phyloP scores from a whole-genome alignment of 345 rosid genomes.

The Moricandia moricandioides region DNA sequence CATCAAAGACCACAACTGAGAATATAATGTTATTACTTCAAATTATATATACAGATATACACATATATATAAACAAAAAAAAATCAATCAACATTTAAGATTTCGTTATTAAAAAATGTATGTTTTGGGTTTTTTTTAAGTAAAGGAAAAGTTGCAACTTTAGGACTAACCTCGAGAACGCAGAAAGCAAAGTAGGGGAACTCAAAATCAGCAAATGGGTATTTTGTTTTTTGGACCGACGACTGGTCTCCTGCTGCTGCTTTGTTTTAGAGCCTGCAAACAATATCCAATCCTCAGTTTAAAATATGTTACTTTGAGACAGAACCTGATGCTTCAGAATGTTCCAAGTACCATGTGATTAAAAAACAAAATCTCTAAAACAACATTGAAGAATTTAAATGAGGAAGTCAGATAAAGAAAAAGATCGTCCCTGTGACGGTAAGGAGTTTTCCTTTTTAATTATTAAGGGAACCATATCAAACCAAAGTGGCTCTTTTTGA shows the following conservation, averaged over 20 bases:
- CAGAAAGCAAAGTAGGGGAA: constrained; percentile 24
- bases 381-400: constrained; percentile 10
- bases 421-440: constrained; percentile 19
- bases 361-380: not conserved
- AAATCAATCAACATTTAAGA: constrained; percentile 10
- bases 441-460: not conserved
- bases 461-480: constrained; percentile 10
- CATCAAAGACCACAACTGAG: constrained; percentile 10
- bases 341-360: constrained; percentile 34
- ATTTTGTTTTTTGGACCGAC: constrained; percentile 38
- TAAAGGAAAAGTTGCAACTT: constrained; percentile 40
- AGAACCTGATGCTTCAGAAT: constrained; percentile 38
- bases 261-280: constrained; percentile 29
- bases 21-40: constrained; percentile 13
- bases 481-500: constrained; percentile 21
- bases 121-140: constrained; percentile 26
- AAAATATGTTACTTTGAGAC: constrained; percentile 37
- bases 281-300: constrained; percentile 29
- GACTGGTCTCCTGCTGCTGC: constrained; percentile 33
- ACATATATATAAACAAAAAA: not conserved
- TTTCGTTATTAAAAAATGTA: constrained; percentile 28
- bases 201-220: constrained; percentile 36
- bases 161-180: constrained; percentile 43
- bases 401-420: constrained; percentile 33
- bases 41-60: not conserved